Conservation (phyloP, 306 rosid genomes). For the Notholithocarpus densiflorus region DNA sequence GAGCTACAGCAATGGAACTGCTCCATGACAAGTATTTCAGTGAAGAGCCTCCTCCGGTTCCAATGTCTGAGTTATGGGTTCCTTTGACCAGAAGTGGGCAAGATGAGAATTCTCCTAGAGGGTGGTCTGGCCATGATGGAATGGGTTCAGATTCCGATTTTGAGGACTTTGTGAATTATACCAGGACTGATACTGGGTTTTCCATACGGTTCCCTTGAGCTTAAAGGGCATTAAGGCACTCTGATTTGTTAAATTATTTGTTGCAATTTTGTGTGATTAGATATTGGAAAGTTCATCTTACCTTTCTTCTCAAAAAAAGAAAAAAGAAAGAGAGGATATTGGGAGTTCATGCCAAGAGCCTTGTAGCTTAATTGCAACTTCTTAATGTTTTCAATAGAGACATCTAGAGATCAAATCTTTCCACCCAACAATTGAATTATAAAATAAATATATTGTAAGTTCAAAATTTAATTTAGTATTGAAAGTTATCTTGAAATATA, state of each 20-base stretch:
- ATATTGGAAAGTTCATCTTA: neutral
- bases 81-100: slow-evolving; percentile 43
- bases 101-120: slow-evolving; percentile 42
- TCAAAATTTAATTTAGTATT: neutral
- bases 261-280: slow-evolving; percentile 6
- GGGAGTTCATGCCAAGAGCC: too few species aligned
- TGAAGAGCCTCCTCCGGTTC: slow-evolving; percentile 69
- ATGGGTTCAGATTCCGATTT: slow-evolving; percentile 74
- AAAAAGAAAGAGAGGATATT: too few species aligned
- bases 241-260: slow-evolving; percentile 10
- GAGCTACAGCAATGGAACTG: slow-evolving; percentile 69
- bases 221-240: slow-evolving; percentile 29
- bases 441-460: too few species aligned
- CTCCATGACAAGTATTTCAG: slow-evolving; percentile 63
- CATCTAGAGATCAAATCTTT: too few species aligned
- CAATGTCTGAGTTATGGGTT: slow-evolving; percentile 52
- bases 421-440: too few species aligned
- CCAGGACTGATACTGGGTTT: slow-evolving; percentile 54
- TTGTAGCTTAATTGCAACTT: too few species aligned
- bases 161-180: slow-evolving; percentile 56
- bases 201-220: slow-evolving; percentile 65
- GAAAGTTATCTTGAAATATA: neutral
- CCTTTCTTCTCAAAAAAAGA: too few species aligned
- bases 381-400: too few species aligned
- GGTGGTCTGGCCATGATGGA: slow-evolving; percentile 42